phyloP scores from a whole-genome alignment of 306 rosid genomes.

The Dalbergia cochinchinensis region DNA sequence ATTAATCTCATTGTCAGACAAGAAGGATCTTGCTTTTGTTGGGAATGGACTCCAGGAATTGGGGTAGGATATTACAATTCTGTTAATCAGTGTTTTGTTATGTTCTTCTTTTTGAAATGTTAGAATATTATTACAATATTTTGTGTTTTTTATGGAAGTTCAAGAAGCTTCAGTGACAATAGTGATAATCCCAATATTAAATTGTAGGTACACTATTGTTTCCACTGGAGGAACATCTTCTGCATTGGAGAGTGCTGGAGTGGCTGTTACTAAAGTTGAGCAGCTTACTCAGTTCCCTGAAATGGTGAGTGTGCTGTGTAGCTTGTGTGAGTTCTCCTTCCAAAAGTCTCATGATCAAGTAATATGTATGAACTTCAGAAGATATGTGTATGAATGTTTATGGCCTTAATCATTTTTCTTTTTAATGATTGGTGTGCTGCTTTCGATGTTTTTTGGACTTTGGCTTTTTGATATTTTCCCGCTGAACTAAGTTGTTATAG shows the following conservation, averaged over 20 bases:
- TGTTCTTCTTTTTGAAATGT: background rate
- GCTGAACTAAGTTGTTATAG: background rate
- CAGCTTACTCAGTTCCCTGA: conserved; percentile 89
- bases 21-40: conserved; percentile 77
- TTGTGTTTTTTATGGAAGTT: background rate
- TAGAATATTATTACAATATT: background rate
- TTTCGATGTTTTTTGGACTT: conserved; percentile 1
- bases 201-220: conserved; percentile 78
- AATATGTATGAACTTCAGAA: conserved; percentile 2
- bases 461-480: conserved; percentile 15
- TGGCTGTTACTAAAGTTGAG: conserved; percentile 87
- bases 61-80: conserved; percentile 63
- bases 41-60: conserved; percentile 84
- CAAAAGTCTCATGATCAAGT: conserved; percentile 3
- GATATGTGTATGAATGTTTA: conserved; percentile 10
- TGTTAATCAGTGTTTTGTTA: background rate
- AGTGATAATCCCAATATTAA: conserved; percentile 24
- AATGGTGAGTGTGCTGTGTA: conserved; percentile 65
- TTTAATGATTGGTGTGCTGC: background rate
- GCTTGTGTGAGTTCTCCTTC: conserved; percentile 14
- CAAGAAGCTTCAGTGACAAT: conserved; percentile 27
- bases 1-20: conserved; percentile 89
- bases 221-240: conserved; percentile 98
- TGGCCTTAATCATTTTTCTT: background rate
- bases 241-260: conserved; percentile 82